phyloP scores from a whole-genome alignment of 306 rosid species.

The Fragaria ananassa region DNA sequence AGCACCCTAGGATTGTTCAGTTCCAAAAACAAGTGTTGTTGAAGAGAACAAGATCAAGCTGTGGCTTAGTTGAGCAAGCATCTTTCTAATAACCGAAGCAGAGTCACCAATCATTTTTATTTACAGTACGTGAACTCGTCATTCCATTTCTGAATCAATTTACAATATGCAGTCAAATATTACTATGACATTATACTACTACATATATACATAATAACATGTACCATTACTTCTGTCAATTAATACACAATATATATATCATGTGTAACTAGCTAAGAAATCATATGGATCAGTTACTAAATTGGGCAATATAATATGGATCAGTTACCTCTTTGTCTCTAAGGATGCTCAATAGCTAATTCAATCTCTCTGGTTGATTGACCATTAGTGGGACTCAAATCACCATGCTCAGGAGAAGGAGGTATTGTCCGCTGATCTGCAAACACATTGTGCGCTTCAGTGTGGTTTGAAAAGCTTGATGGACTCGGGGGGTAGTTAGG shows the following conservation, averaged over 20 bases:
- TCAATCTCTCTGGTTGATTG: neutral
- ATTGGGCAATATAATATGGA: neutral
- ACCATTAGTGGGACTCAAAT: constrained; percentile 4
- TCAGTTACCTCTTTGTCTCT: neutral
- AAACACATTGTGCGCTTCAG: constrained; percentile 2
- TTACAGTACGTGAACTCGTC: neutral
- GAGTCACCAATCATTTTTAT: neutral
- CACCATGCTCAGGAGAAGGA: neutral
- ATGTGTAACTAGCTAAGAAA: neutral
- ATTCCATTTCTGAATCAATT: neutral
- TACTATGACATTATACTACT: neutral
- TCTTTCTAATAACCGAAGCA: neutral
- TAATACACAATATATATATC: neutral
- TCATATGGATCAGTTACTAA: neutral
- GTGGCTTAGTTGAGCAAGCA: neutral
- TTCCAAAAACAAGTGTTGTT: neutral
- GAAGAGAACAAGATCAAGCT: neutral
- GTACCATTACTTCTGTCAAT: neutral
- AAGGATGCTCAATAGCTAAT: neutral
- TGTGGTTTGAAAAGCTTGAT: constrained; percentile 11
- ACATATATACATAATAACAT: neutral
- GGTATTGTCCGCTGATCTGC: neutral
- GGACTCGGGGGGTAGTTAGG: constrained; percentile 1
- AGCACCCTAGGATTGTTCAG: neutral
- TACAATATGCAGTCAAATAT: neutral